Base-by-base conservation (phyloP, 139 green algal species). In the Coccomyxa sp. region DNA sequence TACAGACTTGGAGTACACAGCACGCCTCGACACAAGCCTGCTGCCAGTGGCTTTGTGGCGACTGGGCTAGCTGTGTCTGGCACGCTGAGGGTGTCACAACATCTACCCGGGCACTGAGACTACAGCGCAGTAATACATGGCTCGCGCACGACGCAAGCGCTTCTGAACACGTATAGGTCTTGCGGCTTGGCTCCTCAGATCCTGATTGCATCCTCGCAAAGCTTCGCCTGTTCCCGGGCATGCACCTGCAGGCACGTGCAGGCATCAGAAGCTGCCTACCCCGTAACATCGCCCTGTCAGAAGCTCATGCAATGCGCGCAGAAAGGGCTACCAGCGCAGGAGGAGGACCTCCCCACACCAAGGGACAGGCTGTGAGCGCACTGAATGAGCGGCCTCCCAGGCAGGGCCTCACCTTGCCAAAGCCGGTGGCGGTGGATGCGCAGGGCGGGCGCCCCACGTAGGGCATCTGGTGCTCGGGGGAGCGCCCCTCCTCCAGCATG, bases 401-500 rank as follows among this genome's bases (percentile, higher is more conserved):
- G n/a, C n/a, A n/a, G 12, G 14, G 14, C 44, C 50, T 12, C 27
- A 64, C 64, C 64, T 71, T 71, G 27, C 79, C 90, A 79, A 93
- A 98, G 44, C 95, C 95, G 24, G 95, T 97, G 36, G 95, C 91
- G 9, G 95, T 93, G 58, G 91, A 88, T 7, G 95, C 93, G 9
- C 82, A 87, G 27, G 91, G 85, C 0, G 38, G 58, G 8, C 94
- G 88, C 7, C 94, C 93, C 6, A 87, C 84, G 70, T 95, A 97
- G 14, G 83, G 86, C 54, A 98, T 86, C 75, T 81, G 40, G 24
- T 73, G 33, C 24, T 39, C 39, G 35, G 10, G n/a, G 29, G 8
- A 34, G 9, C 39, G 39, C 55, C 55, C 64, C 8, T 50, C 74
- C 58, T 58, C 68, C 31, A 81, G 75, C 84, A 98, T 87, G 83